Conservation (phyloP, 768 basidiomycete species). For the Nevesoporus exiguus region DNA sequence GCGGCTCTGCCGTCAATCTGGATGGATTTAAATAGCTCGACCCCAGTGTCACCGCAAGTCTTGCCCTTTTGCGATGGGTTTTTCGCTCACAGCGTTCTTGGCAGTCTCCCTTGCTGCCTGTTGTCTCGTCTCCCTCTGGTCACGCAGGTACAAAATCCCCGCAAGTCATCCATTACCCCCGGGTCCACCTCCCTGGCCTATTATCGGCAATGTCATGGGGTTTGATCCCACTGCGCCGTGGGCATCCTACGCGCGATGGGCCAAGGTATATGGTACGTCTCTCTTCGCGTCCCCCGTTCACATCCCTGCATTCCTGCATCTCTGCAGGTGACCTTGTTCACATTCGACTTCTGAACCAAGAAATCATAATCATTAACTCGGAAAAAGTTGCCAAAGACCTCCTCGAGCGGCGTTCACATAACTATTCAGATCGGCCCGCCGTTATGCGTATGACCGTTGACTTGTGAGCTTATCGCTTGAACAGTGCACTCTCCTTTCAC, state of each 20-base stretch:
- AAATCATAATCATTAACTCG: slow-evolving; percentile 41
- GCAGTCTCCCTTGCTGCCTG: slow-evolving; percentile 2
- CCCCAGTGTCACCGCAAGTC: not conserved
- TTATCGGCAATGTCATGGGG: slow-evolving; percentile 29
- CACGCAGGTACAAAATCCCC: not conserved
- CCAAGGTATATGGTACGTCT: slow-evolving; percentile 26
- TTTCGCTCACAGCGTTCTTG: slow-evolving; percentile 10
- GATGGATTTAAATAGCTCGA: not conserved
- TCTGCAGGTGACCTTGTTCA: slow-evolving; percentile 36
- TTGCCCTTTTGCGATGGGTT: slow-evolving; percentile 8
- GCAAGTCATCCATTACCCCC: slow-evolving; percentile 36
- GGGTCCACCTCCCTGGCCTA: slow-evolving; percentile 47
- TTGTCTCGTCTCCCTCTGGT: slow-evolving; percentile 1
- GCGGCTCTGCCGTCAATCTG: no score
- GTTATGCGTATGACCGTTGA: slow-evolving; percentile 27
- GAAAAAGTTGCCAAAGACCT: slow-evolving; percentile 39
- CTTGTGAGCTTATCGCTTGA: slow-evolving; percentile 23
- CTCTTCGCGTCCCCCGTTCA: slow-evolving; percentile 4
- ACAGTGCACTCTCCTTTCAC: no score
- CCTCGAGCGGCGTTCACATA: slow-evolving; percentile 42
- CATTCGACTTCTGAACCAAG: slow-evolving; percentile 34
- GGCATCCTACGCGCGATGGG: slow-evolving; percentile 33
- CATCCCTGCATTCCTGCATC: not conserved
- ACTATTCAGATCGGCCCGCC: slow-evolving; percentile 43
- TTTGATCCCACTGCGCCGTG: slow-evolving; percentile 27